Evolutionary conservation across 257 asterid species (phyloP).

Genomic region (Capsicum rhomboideum): DNA sequence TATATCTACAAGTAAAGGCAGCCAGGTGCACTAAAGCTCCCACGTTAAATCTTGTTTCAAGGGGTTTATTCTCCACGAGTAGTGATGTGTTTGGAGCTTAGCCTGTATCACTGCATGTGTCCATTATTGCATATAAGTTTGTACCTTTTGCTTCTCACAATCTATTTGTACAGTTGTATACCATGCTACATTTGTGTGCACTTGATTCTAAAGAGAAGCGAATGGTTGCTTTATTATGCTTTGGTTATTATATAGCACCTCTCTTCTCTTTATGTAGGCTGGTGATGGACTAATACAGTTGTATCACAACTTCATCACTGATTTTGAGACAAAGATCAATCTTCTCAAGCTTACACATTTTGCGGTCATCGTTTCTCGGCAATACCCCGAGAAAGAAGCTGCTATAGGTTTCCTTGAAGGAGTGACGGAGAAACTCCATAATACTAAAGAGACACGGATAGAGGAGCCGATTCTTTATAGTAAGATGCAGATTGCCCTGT

Average conservation of each 20-base stretch:
- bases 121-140: not conserved
- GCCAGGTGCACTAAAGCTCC: too few species aligned
- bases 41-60: not conserved
- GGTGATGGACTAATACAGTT: conserved; percentile 91
- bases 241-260: not conserved
- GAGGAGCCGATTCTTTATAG: conserved; percentile 88
- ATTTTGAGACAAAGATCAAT: conserved; percentile 95
- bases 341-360: conserved; percentile 97
- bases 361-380: conserved; percentile 84
- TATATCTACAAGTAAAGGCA: too few species aligned
- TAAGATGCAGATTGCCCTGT: conserved; percentile 79
- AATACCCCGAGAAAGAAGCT: conserved; percentile 72
- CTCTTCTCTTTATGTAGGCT: conserved; percentile 32
- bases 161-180: not conserved
- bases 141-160: not conserved
- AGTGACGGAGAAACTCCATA: conserved; percentile 79
- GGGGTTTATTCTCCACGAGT: not conserved
- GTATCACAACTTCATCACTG: conserved; percentile 82
- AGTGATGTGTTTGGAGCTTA: not conserved
- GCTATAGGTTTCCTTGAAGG: conserved; percentile 81
- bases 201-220: not conserved
- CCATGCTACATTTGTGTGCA: not conserved
- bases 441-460: conserved; percentile 68
- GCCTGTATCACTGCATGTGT: not conserved
- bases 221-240: not conserved